Evolutionary conservation across 2,329 filamentous ascomycete genomes (phyloP), one percentile per base, ranked within the genome.

Genomic region (Diaporthe velutina): DNA sequence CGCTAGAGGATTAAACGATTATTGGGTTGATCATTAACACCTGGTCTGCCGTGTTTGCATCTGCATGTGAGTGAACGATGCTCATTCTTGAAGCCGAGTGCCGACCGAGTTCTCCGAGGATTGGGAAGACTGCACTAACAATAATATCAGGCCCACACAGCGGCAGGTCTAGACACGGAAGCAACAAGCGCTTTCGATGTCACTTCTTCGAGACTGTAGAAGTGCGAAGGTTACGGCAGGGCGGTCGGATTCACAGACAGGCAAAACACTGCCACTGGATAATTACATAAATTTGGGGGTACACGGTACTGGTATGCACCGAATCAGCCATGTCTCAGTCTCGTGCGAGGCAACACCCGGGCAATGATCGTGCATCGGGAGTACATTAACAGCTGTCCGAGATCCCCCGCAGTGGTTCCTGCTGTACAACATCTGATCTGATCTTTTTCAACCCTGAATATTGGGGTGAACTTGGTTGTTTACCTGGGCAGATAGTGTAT

Each of bases 251-350:
- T 22, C 50, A 30, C 13, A 15, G 25, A 30, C 50, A 35, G 13
- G 17, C 10, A 22, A 30, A 57, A 19, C 30, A 35, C 54, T 57
- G 54, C 54, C 30, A 57, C 30, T 22, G 9, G 10, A n/a, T 57
- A 57, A 35, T 35, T 35, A 57, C 54, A 57, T 57, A 57, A 57
- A 57, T 30, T 30, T 57, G 54, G 54, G 54, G 54, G 30, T 15
- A 33, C 54, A 57, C 54, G 8, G 1, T n/a, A n/a, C n/a, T n/a
- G n/a, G n/a, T n/a, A 10, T 55, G 28, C 22, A 15, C 25, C 5
- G 17, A 57, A 4, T 10, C 35, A 61, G 35, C 35, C 13, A 40
- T 42, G 57, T 61, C n/a, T 42, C 22, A 19, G 10, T 1, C 13
- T 28, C 13, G 35, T 40, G 35, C 15, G 10, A 60, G 35, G 57